These are phyloP conservation scores for Candida coquimbonensis DNA, from an alignment of 805 yeast species.

Conservation along the genomic window DNA sequence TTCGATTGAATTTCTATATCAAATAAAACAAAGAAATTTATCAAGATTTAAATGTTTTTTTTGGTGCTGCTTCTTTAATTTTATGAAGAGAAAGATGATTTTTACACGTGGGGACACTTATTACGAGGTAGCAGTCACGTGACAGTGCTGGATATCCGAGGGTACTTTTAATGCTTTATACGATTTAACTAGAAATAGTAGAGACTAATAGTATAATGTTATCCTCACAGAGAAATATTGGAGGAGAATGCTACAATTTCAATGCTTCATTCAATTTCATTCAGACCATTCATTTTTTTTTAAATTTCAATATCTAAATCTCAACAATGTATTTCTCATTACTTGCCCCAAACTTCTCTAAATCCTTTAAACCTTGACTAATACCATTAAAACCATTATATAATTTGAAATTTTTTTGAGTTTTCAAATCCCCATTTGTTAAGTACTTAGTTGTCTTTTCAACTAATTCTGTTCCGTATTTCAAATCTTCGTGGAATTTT, in stretches of 20 bases:
- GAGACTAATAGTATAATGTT: background rate
- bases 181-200: no score
- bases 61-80: no score
- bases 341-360: constrained; percentile 35
- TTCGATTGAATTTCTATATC: background rate
- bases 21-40: no score
- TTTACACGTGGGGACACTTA: no score
- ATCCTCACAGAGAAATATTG: no score
- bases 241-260: no score
- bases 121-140: background rate
- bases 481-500: constrained; percentile 36
- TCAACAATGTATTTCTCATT: constrained; percentile 36
- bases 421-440: constrained; percentile 22
- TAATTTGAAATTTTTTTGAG: constrained; percentile 29
- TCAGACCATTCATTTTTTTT: background rate
- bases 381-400: constrained; percentile 31
- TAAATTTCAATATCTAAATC: constrained; percentile 4
- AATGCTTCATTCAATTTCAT: background rate
- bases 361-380: constrained; percentile 29
- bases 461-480: constrained; percentile 31
- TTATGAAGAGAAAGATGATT: no score
- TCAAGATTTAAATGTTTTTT: no score
- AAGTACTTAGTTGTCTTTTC: constrained; percentile 28
- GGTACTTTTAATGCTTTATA: background rate
- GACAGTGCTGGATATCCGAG: background rate